phyloP scores from a whole-genome alignment of 345 rosid species.

The Melastoma malabathricum region DNA sequence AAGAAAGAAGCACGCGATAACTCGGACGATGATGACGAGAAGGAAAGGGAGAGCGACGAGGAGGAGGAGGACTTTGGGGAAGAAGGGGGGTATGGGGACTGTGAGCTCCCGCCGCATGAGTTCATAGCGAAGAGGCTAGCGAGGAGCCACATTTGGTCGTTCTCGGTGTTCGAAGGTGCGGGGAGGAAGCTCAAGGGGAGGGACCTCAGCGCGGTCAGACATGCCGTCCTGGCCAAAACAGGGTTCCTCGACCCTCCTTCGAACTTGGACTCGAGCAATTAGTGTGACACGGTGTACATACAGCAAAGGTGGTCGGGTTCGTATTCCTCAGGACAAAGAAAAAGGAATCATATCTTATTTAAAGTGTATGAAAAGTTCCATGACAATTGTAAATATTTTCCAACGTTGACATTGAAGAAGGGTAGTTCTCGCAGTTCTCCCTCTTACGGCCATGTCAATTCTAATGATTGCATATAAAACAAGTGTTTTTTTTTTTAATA shows the following conservation, averaged over 20 bases:
- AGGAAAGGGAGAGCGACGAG: slow-evolving; percentile 3
- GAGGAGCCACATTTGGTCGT: slow-evolving; percentile 50
- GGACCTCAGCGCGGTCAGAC: slow-evolving; percentile 64
- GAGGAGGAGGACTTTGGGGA: slow-evolving; percentile 5
- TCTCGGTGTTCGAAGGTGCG: slow-evolving; percentile 70
- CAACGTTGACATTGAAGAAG: no score
- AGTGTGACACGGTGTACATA: background rate
- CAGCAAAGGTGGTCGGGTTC: no score
- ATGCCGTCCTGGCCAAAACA: slow-evolving; percentile 61
- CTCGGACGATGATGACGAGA: slow-evolving; percentile 7
- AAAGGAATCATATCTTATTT: no score
- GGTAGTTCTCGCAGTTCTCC: no score
- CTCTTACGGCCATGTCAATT: no score
- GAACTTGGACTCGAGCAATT: background rate
- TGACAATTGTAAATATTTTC: slow-evolving; percentile 1
- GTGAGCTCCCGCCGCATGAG: slow-evolving; percentile 63
- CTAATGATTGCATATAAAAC: background rate
- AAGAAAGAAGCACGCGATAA: slow-evolving; percentile 11
- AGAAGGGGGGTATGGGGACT: slow-evolving; percentile 14
- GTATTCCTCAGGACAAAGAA: slow-evolving; percentile 1
- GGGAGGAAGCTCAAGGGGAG: slow-evolving; percentile 83
- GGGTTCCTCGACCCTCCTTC: slow-evolving; percentile 57
- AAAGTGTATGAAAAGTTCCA: background rate
- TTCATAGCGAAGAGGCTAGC: slow-evolving; percentile 44
- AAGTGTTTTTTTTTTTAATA: no score